Evolutionary conservation across 2,329 filamentous ascomycete genomes (phyloP).

Genomic region (Penicillium sp.): DNA sequence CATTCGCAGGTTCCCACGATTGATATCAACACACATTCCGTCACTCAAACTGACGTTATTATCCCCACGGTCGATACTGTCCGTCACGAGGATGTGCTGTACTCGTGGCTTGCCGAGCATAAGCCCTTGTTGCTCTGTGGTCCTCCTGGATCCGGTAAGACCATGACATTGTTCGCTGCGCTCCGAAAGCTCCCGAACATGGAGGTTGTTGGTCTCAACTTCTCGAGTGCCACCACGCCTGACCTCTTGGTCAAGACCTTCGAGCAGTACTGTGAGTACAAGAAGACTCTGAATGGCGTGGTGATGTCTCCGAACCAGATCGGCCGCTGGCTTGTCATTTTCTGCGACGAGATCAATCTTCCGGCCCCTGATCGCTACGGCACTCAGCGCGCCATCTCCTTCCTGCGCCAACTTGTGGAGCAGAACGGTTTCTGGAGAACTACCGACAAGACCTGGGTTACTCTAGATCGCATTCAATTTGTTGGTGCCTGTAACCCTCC

Average conservation of each 20-base stretch:
- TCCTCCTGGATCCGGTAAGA: constrained; percentile 97
- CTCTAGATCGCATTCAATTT: constrained; percentile 95
- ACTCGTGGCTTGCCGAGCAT: constrained; percentile 98
- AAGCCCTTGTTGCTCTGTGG: constrained; percentile 95
- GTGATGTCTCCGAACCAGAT: constrained; percentile 95
- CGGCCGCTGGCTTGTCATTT: constrained; percentile 95
- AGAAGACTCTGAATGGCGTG: constrained; percentile 95
- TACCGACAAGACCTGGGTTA: constrained; percentile 96
- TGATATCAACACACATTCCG: constrained; percentile 96
- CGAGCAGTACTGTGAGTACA: constrained; percentile 99
- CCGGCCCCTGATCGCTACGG: constrained; percentile 97
- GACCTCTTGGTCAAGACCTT: constrained; percentile 99
- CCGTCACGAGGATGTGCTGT: constrained; percentile 96
- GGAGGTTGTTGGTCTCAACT: constrained; percentile 98
- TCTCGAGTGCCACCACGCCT: constrained; percentile 96
- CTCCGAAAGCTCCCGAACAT: constrained; percentile 96
- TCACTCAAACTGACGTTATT: constrained; percentile 96
- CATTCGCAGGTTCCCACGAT: constrained; percentile 90
- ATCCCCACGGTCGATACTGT: constrained; percentile 97
- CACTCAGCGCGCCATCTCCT: constrained; percentile 95
- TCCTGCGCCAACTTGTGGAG: constrained; percentile 94
- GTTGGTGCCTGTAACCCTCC: constrained; percentile 98
- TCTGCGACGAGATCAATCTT: constrained; percentile 99
- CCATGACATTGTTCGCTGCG: constrained; percentile 98
- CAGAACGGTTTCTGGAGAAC: constrained; percentile 99